These are phyloP conservation scores for Hondaea fermentalgiana DNA, from an alignment of 108 stramenopile genomes.

Conservation along the genomic window DNA sequence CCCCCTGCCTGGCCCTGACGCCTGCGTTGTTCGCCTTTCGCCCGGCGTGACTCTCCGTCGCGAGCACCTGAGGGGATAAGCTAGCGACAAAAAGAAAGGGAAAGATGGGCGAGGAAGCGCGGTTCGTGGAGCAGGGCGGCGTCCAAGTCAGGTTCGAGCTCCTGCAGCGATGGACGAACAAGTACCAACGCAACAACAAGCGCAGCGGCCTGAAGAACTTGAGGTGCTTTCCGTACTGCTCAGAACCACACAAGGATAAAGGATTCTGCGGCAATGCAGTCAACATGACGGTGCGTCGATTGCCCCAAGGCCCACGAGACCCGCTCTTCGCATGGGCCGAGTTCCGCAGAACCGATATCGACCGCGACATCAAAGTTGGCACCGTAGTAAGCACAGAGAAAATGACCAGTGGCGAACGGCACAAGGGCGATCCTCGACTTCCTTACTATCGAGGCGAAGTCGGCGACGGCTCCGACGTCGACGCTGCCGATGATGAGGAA, in stretches of 20 bases:
- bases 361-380: background rate
- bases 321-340: background rate
- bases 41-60: no score
- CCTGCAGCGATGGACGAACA: background rate
- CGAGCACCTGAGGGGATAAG: no score
- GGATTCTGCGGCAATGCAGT: background rate
- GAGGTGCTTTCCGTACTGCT: background rate
- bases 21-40: no score
- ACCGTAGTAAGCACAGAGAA: background rate
- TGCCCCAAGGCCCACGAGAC: background rate
- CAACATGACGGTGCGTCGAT: background rate
- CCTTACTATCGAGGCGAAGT: background rate
- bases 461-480: background rate
- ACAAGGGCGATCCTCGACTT: background rate
- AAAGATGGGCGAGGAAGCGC: no score
- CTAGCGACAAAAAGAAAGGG: no score
- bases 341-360: background rate
- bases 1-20: no score
- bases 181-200: constrained; percentile 10
- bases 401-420: background rate
- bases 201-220: constrained; percentile 2
- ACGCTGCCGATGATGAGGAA: background rate
- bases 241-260: background rate
- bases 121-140: background rate
- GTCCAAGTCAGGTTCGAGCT: background rate